Evolutionary conservation across 2,329 filamentous ascomycete genomes (phyloP), one percentile per base, ranked within the genome.

Genomic region (Didymella arachidicola): DNA sequence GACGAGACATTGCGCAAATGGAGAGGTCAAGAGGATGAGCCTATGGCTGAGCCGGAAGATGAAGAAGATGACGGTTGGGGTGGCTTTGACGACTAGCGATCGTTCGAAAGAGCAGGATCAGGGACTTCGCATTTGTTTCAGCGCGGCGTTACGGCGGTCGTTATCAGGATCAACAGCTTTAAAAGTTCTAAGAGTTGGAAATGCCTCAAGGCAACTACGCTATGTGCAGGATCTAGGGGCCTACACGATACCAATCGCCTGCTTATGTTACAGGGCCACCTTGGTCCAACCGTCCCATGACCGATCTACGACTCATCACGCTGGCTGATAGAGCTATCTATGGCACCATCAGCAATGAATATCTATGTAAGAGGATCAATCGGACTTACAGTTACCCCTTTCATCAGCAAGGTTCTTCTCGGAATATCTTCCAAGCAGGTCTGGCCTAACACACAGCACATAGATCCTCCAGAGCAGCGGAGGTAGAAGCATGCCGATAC

Each of bases 1-100:
- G 94, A 98, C 74, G 88, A 89, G 67, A 84, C 92, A 64, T 77
- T 97, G 74, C 84, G 86, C 48, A 86, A 86, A 75, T 91, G 87
- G 81, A 76, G 72, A 64, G 72, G 70, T 2, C 68, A 75, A 50
- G 67, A 76, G 14, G 75, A 74, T 34, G 78, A 77, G 25, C 78
- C 72, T 64, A 57, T 74, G 73, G 49, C 44, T 2, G 64, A 66
- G 25, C 77, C 80, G 8, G 70, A 73, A 32, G 73, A 67, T n/a
- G 81, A 84, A 7, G 83, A 83, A 30, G 85, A 86, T 67, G 83
- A 83, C 29, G 85, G 86, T 64, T 92, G 88, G 87, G 87, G 84
- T 64, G 90, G 90, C 0, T 87, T 93, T 66, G 85, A 86, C 7
- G 87, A 90, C 66, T 89, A 78, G 82, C 41, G n/a, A 18, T 29